A percentile compares a stretch with the other conserved stretches of the same genome.
phyloP scores from a whole-genome alignment of 1,139 yeast species.

The Geotrichum fermentans region DNA sequence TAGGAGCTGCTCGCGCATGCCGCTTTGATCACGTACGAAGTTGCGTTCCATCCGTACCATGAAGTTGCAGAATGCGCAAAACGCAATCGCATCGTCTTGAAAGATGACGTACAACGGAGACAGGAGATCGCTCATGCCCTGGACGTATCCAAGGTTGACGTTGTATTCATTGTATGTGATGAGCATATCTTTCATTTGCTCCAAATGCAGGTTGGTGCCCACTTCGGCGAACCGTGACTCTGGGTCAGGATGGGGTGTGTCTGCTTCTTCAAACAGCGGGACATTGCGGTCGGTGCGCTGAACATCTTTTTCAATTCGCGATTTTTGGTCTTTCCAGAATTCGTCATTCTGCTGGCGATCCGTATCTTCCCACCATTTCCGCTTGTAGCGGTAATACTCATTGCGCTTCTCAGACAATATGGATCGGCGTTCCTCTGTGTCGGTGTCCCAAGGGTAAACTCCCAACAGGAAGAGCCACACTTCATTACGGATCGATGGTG shows the following conservation, averaged over 20 bases:
- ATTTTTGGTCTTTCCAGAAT: constrained; percentile 83
- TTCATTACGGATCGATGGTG: constrained; percentile 53
- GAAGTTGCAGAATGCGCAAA: constrained; percentile 83
- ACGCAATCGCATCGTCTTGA: constrained; percentile 73
- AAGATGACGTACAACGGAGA: constrained; percentile 78
- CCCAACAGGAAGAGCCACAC: constrained; percentile 86
- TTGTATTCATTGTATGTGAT: constrained; percentile 84
- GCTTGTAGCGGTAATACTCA: constrained; percentile 62
- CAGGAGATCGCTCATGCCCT: constrained; percentile 93
- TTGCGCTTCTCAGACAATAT: constrained; percentile 53
- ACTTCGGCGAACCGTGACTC: constrained; percentile 48
- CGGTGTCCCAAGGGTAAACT: constrained; percentile 86
- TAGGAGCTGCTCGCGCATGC: constrained; percentile 84
- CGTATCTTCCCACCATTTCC: constrained; percentile 62
- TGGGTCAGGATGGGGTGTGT: constrained; percentile 49
- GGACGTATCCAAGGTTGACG: constrained; percentile 84
- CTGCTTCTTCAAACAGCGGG: constrained; percentile 55
- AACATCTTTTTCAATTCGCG: constrained; percentile 88
- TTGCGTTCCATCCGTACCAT: constrained; percentile 97
- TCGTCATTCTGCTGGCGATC: constrained; percentile 56
- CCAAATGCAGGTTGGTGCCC: constrained; percentile 62
- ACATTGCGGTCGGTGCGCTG: constrained; percentile 84
- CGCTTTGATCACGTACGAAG: constrained; percentile 84
- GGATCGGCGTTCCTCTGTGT: constrained; percentile 59
- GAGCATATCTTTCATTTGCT: constrained; percentile 68